These are phyloP conservation scores for Aspergillus hortae DNA, from an alignment of 2,329 filamentous ascomycete genomes.

Conservation along the genomic window DNA sequence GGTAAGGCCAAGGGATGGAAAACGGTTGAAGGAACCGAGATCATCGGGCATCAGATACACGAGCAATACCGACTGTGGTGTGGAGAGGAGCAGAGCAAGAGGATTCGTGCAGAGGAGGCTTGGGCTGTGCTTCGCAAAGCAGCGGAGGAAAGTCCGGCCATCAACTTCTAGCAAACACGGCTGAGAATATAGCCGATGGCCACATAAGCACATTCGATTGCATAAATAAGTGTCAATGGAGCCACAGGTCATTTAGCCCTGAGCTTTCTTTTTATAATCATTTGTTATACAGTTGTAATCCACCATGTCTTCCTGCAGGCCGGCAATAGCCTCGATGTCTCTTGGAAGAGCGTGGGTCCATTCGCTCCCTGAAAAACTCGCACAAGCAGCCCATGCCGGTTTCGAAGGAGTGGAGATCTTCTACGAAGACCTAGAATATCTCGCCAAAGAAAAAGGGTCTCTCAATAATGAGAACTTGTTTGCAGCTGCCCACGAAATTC, in stretches of 20 bases:
- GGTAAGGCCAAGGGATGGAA: constrained; percentile 33
- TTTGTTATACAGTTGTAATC: neutral
- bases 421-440: constrained; percentile 70
- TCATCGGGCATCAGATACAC: constrained; percentile 34
- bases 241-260: too few species aligned
- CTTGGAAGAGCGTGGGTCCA: constrained; percentile 70
- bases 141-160: constrained; percentile 31
- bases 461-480: constrained; percentile 48
- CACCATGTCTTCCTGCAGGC: constrained; percentile 17
- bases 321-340: constrained; percentile 70
- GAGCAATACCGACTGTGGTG: constrained; percentile 40
- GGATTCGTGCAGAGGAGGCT: constrained; percentile 24
- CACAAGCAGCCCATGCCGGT: constrained; percentile 61
- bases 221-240: neutral
- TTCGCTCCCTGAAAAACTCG: constrained; percentile 61
- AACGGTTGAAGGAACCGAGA: constrained; percentile 32
- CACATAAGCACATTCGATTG: too few species aligned
- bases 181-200: neutral
- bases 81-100: constrained; percentile 23
- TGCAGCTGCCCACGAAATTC: constrained; percentile 56
- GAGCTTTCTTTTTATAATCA: too few species aligned
- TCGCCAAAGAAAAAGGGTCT: constrained; percentile 47
- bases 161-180: constrained; percentile 23
- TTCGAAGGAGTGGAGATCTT: constrained; percentile 72
- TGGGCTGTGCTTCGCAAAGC: constrained; percentile 31